Base-by-base conservation (phyloP, 2,329 filamentous ascomycete species). In the Scleromitrula shiraiana region DNA sequence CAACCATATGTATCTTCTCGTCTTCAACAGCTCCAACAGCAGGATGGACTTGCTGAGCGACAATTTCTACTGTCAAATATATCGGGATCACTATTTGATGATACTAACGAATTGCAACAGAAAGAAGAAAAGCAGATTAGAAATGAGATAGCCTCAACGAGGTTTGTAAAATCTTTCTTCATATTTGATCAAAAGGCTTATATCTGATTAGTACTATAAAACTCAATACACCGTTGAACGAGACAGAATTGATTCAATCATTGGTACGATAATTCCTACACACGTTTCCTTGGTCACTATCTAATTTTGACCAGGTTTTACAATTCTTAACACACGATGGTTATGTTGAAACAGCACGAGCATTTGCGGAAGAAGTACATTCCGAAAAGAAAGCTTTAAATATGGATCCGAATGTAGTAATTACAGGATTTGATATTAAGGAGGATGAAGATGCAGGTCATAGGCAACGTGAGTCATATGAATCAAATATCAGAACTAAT, bases 311-410 rank as follows among this genome's bases (percentile, higher is more conserved):
- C 26, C 46, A 75, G 70, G 76, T 82, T 15, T 75, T 89, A 32
- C 90, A 96, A 66, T 97, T 95, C 57, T 71, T 98, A 12, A 86
- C 90, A 30, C 91, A 97, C 58, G 93, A 97, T 60, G 93, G 93
- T 50, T 97, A 96, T 57, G 84, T 96, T 7, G 91, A 96, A 56
- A 95, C 91, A 0, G 90, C 90, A 7, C 80, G 83, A 54, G 88
- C 88, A 0, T 97, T 98, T 71, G 82, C 86, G 3, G 76, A 84
- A 57, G 91, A 97, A 61, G 80, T 95, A 22, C 76, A 79, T 46
- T 70, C 76, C 14, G 87, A 95, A 64, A 83, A 85, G 58, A 71
- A 77, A 59, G 81, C 85, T 7, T 68, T 95, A 48, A 77, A 76
- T 53, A 72, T 78, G 36, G 77, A 80, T 47, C 67, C 77, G 30